Evolutionary conservation across 352 stramenopile genomes (phyloP), one percentile per base, ranked within the genome.

Genomic region (Globisporangium spiculum): DNA sequence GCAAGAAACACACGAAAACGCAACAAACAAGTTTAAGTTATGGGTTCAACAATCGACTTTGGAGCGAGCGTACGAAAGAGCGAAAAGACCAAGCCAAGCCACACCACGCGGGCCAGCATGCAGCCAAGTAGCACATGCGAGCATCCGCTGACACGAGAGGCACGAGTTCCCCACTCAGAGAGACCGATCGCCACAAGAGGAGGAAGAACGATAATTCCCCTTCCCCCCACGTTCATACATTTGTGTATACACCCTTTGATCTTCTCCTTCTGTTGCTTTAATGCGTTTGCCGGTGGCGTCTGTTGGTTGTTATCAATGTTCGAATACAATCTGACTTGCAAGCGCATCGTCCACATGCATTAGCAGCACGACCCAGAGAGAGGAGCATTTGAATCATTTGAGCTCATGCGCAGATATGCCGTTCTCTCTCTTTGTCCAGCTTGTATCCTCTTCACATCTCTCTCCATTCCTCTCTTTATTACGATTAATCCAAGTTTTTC

Each of bases 1-100:
- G 41, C 41, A 50, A 50, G 44, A 50, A 22, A 50, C 16, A 22
- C 41, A 16, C 18, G 20, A 63, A 24, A 36, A 30, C 14, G n/a
- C 26, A 59, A 67, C 32, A 67, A 60, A 52, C 24, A 59, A 32
- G 30, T 32, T 66, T 83, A 83, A 83, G 57, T 83, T 83, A 83
- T 81, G 66, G 68, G 36, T 74, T 71, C 24, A 48, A 18, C 54
- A 36, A 10, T 10, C 4, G 16, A 12, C 16, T 34, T 38, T 36
- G 26, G 53, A 50, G 53, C 27, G 48, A 36, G 12, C 0, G 24
- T 5, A 34, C 12, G 52, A 34, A 24, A 32, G 38, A 53, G 34
- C 16, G 48, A 27, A 65, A 1, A 57, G 20, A 27, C 22, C 18
- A 14, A 48, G 16, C 22, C 18, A 14, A 48, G 16, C 27, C 27